phyloP scores from a whole-genome alignment of 768 basidiomycete genomes.

The Rhodocollybia butyracea region DNA sequence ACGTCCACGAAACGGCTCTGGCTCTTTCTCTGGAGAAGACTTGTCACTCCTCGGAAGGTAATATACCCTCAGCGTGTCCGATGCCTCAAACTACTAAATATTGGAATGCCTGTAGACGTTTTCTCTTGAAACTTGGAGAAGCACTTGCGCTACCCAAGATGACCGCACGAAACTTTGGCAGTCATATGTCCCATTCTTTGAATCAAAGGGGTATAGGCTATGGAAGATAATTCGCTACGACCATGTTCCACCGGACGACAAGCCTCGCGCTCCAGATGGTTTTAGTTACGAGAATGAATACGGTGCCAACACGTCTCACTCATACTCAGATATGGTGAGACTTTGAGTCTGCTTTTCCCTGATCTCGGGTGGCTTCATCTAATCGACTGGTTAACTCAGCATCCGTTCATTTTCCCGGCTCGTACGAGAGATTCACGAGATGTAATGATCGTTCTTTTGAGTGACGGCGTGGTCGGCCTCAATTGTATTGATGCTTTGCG shows the following conservation, averaged over 20 bases:
- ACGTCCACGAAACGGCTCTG: neutral
- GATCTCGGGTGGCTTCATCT: neutral
- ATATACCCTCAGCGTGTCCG: neutral
- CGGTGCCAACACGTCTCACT: neutral
- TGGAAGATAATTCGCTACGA: neutral
- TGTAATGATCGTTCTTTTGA: conserved; percentile 1
- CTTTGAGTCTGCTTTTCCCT: neutral
- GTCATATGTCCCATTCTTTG: neutral
- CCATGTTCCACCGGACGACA: conserved; percentile 9
- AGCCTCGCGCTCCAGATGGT: conserved; percentile 5
- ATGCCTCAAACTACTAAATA: neutral
- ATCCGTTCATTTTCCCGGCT: neutral
- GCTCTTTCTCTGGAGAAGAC: neutral
- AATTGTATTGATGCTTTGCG: neutral
- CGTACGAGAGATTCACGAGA: neutral
- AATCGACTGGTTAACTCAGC: neutral
- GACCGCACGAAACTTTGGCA: neutral
- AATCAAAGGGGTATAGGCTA: neutral
- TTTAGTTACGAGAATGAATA: conserved; percentile 1
- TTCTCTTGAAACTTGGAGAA: neutral
- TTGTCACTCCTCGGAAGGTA: neutral
- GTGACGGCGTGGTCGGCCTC: neutral
- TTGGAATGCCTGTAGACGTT: neutral
- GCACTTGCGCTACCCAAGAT: neutral
- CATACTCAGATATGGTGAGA: neutral